A percentile compares a stretch with the other conserved stretches of the same genome.
phyloP scores from a whole-genome alignment of 495 filamentous ascomycete genomes.

The Aspergillus wentii region DNA sequence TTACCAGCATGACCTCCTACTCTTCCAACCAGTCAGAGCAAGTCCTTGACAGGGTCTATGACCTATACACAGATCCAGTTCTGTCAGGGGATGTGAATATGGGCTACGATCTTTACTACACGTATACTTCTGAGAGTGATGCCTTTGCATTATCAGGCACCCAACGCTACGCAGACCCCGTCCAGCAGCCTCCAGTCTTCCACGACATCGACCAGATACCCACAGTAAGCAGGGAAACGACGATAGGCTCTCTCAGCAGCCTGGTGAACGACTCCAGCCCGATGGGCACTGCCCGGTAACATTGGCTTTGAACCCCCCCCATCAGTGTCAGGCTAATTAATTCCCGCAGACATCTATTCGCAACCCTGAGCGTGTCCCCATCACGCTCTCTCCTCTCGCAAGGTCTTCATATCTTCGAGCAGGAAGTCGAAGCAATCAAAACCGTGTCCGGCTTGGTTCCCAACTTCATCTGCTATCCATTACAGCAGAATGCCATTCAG shows the following conservation, averaged over 20 bases:
- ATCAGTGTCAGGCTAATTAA: no score
- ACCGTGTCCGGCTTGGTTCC: slow-evolving; percentile 3
- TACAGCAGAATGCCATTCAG: slow-evolving; percentile 8
- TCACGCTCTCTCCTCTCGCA: slow-evolving; percentile 4
- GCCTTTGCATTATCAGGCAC: slow-evolving; percentile 4
- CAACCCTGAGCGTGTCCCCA: slow-evolving; percentile 5
- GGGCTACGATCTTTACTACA: slow-evolving; percentile 12
- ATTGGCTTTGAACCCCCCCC: no score
- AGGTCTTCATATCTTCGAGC: slow-evolving; percentile 8
- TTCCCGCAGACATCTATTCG: slow-evolving; percentile 11
- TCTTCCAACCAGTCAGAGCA: slow-evolving; percentile 4
- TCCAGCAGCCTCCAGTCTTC: slow-evolving; percentile 8
- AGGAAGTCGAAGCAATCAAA: slow-evolving; percentile 10
- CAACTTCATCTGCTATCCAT: slow-evolving; percentile 11
- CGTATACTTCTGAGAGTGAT: slow-evolving; percentile 1
- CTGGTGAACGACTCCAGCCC: neutral
- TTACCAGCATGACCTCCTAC: slow-evolving; percentile 3
- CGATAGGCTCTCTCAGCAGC: slow-evolving; percentile 2
- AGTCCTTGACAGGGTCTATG: slow-evolving; percentile 12
- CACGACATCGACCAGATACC: slow-evolving; percentile 6
- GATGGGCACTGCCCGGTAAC: slow-evolving; percentile 8
- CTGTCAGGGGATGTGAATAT: slow-evolving; percentile 8
- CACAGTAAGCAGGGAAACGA: slow-evolving; percentile 3
- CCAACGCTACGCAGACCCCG: slow-evolving; percentile 10
- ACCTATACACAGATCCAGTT: slow-evolving; percentile 2